Percentiles rank a stretch among this genome's conserved stretches.
Conservation (phyloP, 2,329 filamentous ascomycete species). For the Aspergillus candidus region DNA sequence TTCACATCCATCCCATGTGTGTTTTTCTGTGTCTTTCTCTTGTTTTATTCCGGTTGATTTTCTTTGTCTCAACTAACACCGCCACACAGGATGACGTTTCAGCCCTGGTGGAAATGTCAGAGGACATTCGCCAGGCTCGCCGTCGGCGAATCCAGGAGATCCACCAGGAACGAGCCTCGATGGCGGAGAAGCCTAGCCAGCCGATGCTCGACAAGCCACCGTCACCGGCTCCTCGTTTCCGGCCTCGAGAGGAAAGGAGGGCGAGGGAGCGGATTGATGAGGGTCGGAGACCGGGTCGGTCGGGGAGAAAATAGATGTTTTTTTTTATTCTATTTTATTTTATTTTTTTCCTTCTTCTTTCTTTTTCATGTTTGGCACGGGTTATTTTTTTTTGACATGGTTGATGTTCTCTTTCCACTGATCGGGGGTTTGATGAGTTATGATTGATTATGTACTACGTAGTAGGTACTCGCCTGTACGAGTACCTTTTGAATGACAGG, state of each 20-base stretch:
- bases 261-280: conserved; percentile 22
- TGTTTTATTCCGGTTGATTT: too few species aligned
- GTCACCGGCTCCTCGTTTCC: conserved; percentile 17
- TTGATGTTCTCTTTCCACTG: neutral
- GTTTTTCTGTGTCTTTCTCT: too few species aligned
- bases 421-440: too few species aligned
- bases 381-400: neutral
- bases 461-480: too few species aligned
- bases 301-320: conserved; percentile 3
- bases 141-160: conserved; percentile 55
- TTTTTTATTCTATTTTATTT: too few species aligned
- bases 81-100: conserved; percentile 73
- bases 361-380: neutral
- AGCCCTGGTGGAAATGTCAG: conserved; percentile 72
- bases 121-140: conserved; percentile 67
- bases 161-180: conserved; percentile 39
- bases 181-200: conserved; percentile 12
- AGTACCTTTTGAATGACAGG: too few species aligned
- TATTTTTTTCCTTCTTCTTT: conserved; percentile 1
- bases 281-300: conserved; percentile 10
- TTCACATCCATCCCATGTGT: too few species aligned
- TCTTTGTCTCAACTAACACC: too few species aligned
- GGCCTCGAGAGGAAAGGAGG: conserved; percentile 15
- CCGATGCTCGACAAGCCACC: conserved; percentile 12
- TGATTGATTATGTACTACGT: too few species aligned